Evolutionary conservation across 208 protist species (phyloP).

Genomic region (Porcisia hertigi): DNA sequence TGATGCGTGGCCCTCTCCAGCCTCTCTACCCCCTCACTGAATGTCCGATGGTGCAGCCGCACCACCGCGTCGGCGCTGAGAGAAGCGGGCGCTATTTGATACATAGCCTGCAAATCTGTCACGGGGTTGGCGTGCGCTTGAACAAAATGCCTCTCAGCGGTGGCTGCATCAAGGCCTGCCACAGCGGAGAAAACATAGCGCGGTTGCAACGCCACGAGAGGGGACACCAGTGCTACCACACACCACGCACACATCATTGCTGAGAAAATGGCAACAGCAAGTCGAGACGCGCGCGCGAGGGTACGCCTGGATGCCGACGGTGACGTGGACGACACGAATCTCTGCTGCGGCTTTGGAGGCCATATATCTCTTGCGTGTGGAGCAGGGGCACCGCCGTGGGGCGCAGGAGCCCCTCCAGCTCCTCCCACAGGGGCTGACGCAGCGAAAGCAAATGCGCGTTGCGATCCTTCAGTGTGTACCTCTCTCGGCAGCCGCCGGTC

Average conservation of each 20-base stretch:
- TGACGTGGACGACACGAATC: conserved; percentile 12
- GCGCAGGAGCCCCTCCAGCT: background rate
- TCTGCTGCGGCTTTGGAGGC: background rate
- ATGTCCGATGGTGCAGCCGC: conserved; percentile 54
- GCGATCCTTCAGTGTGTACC: background rate
- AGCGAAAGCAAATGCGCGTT: background rate
- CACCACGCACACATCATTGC: conserved; percentile 7
- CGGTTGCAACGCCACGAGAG: conserved; percentile 31
- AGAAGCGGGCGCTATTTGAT: conserved; percentile 48
- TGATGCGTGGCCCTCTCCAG: conserved; percentile 64
- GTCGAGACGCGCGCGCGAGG: background rate
- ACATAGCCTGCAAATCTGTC: conserved; percentile 71
- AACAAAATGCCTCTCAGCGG: conserved; percentile 30
- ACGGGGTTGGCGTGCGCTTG: conserved; percentile 62
- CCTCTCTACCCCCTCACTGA: conserved; percentile 71
- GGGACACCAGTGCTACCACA: conserved; percentile 5
- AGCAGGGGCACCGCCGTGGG: background rate
- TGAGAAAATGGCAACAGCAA: background rate
- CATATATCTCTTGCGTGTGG: background rate
- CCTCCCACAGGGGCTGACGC: background rate
- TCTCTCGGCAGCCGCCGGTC: background rate
- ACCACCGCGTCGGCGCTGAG: conserved; percentile 34
- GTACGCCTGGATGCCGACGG: background rate
- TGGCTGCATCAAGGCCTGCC: conserved; percentile 14
- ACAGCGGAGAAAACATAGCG: conserved; percentile 2